phyloP scores from a whole-genome alignment of 2,329 filamentous ascomycete genomes.

The Pochonia chlamydosporia region DNA sequence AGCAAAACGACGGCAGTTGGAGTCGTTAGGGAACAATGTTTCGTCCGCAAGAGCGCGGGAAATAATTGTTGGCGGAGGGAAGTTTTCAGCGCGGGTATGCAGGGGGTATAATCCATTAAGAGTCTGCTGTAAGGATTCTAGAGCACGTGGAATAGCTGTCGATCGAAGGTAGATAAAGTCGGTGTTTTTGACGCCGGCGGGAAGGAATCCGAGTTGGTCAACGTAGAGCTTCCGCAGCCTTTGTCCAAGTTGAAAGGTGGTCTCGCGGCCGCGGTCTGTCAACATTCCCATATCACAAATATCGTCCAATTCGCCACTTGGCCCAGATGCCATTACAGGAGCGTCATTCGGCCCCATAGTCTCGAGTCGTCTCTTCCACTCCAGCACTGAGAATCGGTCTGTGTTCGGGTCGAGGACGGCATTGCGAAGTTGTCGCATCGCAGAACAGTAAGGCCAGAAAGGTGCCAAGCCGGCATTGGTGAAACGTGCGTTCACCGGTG shows the following conservation, averaged over 20 bases:
- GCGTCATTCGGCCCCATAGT: constrained; percentile 68
- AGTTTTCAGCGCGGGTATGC: constrained; percentile 33
- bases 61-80: constrained; percentile 60
- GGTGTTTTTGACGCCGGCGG: constrained; percentile 46
- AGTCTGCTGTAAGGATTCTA: constrained; percentile 72
- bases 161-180: constrained; percentile 67
- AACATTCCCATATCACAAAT: constrained; percentile 77
- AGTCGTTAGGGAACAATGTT: constrained; percentile 75
- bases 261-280: constrained; percentile 68
- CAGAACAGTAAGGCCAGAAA: constrained; percentile 88
- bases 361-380: constrained; percentile 72
- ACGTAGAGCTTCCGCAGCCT: constrained; percentile 69
- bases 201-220: constrained; percentile 68
- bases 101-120: constrained; percentile 70
- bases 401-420: constrained; percentile 39
- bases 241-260: constrained; percentile 62
- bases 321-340: constrained; percentile 64
- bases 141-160: constrained; percentile 67
- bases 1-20: constrained; percentile 66
- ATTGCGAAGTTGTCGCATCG: constrained; percentile 62
- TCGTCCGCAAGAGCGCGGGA: constrained; percentile 62
- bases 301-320: constrained; percentile 64
- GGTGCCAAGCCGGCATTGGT: constrained; percentile 63
- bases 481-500: constrained; percentile 83
- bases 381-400: constrained; percentile 38